Evolutionary conservation across 192 early-diverging fungal species (phyloP).

Genomic region (Coemansia furcata): DNA sequence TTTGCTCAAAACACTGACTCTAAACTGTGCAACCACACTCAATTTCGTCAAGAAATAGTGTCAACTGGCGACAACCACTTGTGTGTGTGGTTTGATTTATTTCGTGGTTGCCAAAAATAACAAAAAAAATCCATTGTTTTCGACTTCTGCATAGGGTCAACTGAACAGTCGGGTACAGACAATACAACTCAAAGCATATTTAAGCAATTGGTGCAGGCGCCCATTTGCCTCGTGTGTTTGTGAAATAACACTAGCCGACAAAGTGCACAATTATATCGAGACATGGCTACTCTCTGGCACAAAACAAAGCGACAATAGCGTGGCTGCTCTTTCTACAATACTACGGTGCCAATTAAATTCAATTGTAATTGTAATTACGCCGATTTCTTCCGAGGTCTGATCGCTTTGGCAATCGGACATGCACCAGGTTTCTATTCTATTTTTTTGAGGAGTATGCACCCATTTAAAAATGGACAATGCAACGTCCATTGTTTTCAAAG

Average conservation of each 20-base stretch:
- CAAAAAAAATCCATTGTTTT: background rate
- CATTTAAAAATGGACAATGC: background rate
- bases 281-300: background rate
- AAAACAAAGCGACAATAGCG: background rate
- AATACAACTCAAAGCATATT: background rate
- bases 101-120: background rate
- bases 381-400: background rate
- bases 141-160: slow-evolving; percentile 3
- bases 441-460: background rate
- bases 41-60: background rate
- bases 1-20: background rate
- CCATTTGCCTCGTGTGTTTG: background rate
- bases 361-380: background rate
- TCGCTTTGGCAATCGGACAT: background rate
- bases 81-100: background rate
- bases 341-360: background rate
- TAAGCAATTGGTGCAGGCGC: background rate
- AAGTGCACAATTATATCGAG: background rate
- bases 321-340: background rate
- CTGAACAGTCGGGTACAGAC: background rate
- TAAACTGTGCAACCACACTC: background rate
- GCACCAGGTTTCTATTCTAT: background rate
- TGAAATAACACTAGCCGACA: background rate
- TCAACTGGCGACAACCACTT: background rate
- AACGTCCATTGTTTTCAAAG: background rate